Base-by-base conservation (phyloP, 176 grass and related monocot species). In the Chloris gayana region DNA sequence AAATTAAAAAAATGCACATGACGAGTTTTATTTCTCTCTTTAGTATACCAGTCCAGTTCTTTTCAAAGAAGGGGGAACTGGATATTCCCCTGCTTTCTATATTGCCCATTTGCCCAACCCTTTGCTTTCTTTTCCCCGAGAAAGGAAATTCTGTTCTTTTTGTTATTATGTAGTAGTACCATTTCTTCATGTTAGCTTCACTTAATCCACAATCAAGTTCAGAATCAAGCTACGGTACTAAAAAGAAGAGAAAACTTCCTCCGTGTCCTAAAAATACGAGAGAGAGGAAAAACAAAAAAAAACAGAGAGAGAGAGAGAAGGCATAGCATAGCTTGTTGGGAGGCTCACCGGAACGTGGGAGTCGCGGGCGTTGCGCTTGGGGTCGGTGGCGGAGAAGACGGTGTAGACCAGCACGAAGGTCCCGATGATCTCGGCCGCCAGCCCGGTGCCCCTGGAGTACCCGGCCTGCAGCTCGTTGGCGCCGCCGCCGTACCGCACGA, bases 351-450 rank as follows among this genome's bases (percentile, higher is more conserved):
- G 96, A 34, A 99, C 84, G 80, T 99, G 96, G 0, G 96, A 99
- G 85, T 99, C 96, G 66, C 96, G 96, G 29, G 96, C 96, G 85
- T 50, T 99, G 86, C 96, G 96, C 87, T 99, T 99, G 70, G 96
- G 93, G 64, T 99, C 96, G 63, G 96, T 99, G 82, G 96, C 96
- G 60, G 96, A 93, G 96, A 99, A 99, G 89, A 99, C 96, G 68
- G 96, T 99, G 93, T 99, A 99, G 13, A 95, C 93, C 26, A 99
- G 97, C 2, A 99, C 97, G 79, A 99, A 96, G 37, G 97, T 99
- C 44, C 97, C 97, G 82, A 96, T 90, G 84, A 99, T 99, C 93
- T 99, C 97, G 1, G 97, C 97, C 9, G 84, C 93, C 38, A 99
- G 90, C 3, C 96, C 96, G 1, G 96, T 95, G 64, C 96, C 96